Evolutionary conservation across 768 basidiomycete genomes (phyloP).

Genomic region (Pleurotus ostreatus): DNA sequence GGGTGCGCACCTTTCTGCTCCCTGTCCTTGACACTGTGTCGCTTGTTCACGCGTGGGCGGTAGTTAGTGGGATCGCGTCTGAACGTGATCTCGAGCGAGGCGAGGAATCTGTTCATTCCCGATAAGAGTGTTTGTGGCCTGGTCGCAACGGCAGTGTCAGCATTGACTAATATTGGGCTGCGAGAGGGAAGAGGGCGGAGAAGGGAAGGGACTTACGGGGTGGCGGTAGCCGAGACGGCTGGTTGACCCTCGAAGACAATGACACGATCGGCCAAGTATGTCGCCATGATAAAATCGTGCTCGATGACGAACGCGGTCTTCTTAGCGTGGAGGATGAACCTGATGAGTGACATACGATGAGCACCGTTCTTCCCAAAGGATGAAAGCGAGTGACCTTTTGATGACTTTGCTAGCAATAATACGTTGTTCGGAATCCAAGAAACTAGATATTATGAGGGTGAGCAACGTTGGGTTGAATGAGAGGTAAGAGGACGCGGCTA

Average conservation of each 20-base stretch:
- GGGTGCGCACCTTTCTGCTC: slow-evolving; percentile 64
- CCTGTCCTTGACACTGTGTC: slow-evolving; percentile 79
- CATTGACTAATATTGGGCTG: not conserved
- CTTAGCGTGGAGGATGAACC: slow-evolving; percentile 93
- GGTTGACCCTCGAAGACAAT: slow-evolving; percentile 90
- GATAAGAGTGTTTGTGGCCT: slow-evolving; percentile 93
- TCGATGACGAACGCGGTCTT: slow-evolving; percentile 99
- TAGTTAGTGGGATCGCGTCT: slow-evolving; percentile 95
- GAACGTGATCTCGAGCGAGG: slow-evolving; percentile 96
- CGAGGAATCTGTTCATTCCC: slow-evolving; percentile 98
- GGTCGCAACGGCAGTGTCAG: not conserved
- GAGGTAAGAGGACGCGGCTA: not conserved
- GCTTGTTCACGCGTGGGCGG: slow-evolving; percentile 85
- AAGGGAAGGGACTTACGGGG: slow-evolving; percentile 54
- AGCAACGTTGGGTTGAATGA: not conserved
- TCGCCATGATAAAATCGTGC: slow-evolving; percentile 99
- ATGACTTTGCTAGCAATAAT: slow-evolving; percentile 98
- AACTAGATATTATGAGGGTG: slow-evolving; percentile 39
- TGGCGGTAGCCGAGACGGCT: slow-evolving; percentile 84
- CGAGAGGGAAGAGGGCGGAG: not conserved
- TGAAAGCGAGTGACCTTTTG: slow-evolving; percentile 60
- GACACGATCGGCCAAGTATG: slow-evolving; percentile 96
- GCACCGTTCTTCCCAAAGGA: not conserved
- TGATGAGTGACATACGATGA: slow-evolving; percentile 17
- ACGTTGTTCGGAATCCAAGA: slow-evolving; percentile 99